These are phyloP conservation scores for Pelargonium citronellum DNA, from an alignment of 441 rosid species.

Conservation along the genomic window DNA sequence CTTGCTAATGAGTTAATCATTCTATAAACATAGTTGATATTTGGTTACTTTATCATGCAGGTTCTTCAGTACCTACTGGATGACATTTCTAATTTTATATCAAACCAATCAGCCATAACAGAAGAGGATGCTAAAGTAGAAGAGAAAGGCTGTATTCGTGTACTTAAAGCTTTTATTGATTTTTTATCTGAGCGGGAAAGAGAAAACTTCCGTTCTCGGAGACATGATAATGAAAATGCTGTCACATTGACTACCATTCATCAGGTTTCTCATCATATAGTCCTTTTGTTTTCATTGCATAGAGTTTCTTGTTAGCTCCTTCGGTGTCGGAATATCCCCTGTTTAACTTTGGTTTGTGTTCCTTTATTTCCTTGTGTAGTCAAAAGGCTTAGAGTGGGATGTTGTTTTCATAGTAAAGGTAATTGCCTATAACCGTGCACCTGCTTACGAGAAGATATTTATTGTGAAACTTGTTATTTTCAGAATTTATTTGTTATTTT, in stretches of 20 bases:
- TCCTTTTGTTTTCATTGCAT: constrained; percentile 11
- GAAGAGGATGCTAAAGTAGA: constrained; percentile 36
- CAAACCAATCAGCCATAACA: constrained; percentile 35
- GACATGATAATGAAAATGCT: constrained; percentile 67
- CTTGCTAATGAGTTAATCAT: neutral
- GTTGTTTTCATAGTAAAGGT: constrained; percentile 90
- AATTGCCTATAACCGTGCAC: constrained; percentile 17
- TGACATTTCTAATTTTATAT: constrained; percentile 75
- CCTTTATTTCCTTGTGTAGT: constrained; percentile 44
- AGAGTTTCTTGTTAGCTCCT: constrained; percentile 18
- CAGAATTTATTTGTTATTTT: neutral
- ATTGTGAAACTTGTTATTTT: neutral
- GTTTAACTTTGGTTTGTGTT: constrained; percentile 18
- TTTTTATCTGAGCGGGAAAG: constrained; percentile 60
- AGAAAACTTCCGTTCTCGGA: constrained; percentile 66
- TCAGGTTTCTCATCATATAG: constrained; percentile 50
- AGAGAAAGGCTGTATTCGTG: constrained; percentile 49
- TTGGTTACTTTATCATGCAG: constrained; percentile 39
- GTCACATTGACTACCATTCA: constrained; percentile 92
- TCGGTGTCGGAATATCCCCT: constrained; percentile 16
- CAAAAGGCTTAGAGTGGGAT: constrained; percentile 99
- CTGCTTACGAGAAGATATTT: neutral
- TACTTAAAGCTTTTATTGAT: constrained; percentile 56
- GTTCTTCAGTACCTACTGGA: constrained; percentile 85
- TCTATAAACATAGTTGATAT: neutral